A percentile compares a stretch with the other conserved stretches of the same genome.
phyloP scores from a whole-genome alignment of 257 asterid species.

The Forsythia viridissima region DNA sequence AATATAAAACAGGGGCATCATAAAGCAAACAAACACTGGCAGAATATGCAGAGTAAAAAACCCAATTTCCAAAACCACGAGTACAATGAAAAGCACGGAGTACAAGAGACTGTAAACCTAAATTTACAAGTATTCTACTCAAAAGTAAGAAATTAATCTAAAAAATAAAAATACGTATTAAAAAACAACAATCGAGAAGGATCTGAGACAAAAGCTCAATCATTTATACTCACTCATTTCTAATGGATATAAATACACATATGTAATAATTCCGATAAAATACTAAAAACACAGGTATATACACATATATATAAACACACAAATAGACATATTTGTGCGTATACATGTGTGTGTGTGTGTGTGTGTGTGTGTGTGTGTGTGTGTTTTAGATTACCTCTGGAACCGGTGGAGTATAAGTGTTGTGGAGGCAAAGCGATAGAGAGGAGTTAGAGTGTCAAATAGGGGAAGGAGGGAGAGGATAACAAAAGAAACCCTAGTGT shows the following conservation, averaged over 20 bases:
- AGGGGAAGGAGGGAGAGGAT: conserved; percentile 1
- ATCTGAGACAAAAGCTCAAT: background rate
- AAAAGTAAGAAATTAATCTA: background rate
- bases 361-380: background rate
- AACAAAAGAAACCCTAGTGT: conserved; percentile 20
- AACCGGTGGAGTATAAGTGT: background rate
- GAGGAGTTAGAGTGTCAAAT: background rate
- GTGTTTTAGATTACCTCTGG: background rate
- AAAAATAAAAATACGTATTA: background rate
- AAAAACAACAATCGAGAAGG: background rate
- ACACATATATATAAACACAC: background rate
- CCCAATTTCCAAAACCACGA: background rate
- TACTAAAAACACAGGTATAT: background rate
- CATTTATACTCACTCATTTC: background rate
- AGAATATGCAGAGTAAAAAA: background rate
- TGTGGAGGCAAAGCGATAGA: background rate
- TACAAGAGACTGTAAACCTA: background rate
- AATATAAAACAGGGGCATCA: background rate
- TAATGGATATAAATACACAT: background rate
- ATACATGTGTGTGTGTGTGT: background rate
- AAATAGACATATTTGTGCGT: background rate
- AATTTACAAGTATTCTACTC: background rate
- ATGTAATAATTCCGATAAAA: background rate
- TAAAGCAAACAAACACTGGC: background rate
- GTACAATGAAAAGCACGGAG: no score